Conservation (phyloP, 768 basidiomycete genomes). For the Clitopilus passeckerianus region DNA sequence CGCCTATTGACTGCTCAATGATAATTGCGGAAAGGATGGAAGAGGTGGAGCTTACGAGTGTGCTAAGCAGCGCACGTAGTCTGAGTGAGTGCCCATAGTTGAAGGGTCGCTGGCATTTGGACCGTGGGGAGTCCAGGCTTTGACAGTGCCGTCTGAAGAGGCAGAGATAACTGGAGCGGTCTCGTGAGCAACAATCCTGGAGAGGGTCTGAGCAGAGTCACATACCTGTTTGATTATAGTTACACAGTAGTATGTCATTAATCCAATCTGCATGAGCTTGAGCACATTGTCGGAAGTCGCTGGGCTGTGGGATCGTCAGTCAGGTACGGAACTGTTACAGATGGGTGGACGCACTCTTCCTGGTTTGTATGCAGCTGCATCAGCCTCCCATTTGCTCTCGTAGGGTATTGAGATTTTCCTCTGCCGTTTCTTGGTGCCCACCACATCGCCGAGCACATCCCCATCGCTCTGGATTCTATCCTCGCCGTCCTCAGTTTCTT, state of each 20-base stretch:
- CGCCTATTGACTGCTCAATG: slow-evolving; percentile 37
- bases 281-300: slow-evolving; percentile 80
- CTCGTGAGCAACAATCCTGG: slow-evolving; percentile 5
- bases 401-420: slow-evolving; percentile 43
- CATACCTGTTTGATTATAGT: slow-evolving; percentile 83
- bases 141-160: slow-evolving; percentile 92
- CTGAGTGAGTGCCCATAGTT: slow-evolving; percentile 69
- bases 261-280: slow-evolving; percentile 96
- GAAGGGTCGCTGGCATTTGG: slow-evolving; percentile 52
- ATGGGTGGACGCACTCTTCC: slow-evolving; percentile 36
- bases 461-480: slow-evolving; percentile 60
- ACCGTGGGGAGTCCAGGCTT: slow-evolving; percentile 89
- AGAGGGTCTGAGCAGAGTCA: slow-evolving; percentile 5
- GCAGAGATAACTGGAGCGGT: slow-evolving; percentile 72
- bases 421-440: slow-evolving; percentile 24
- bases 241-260: slow-evolving; percentile 90
- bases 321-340: neutral
- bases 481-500: slow-evolving; percentile 60
- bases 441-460: slow-evolving; percentile 73
- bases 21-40: slow-evolving; percentile 8
- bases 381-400: slow-evolving; percentile 80
- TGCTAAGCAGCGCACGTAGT: slow-evolving; percentile 81
- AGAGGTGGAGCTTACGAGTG: slow-evolving; percentile 47
- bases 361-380: slow-evolving; percentile 44
- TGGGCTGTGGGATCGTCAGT: slow-evolving; percentile 28